Conservation (phyloP, 495 filamentous ascomycete genomes). For the Durotheca rogersii region DNA sequence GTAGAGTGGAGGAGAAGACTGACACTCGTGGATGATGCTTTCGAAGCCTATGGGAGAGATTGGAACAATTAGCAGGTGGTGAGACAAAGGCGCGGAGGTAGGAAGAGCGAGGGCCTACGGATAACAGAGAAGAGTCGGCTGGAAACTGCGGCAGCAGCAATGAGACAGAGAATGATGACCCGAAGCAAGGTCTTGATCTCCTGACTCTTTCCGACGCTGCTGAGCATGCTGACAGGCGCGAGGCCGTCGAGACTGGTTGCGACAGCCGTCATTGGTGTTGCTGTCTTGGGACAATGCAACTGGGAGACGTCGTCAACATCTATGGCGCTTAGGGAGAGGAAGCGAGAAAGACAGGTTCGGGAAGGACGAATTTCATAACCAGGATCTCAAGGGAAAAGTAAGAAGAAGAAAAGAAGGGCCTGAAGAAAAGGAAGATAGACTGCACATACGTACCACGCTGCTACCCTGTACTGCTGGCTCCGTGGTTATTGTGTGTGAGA, state of each 20-base stretch:
- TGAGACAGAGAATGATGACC: constrained; percentile 86
- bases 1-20: constrained; percentile 40
- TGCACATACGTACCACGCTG: too few relatives aligned
- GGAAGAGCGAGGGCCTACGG: constrained; percentile 58
- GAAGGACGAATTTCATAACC: background rate
- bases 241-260: constrained; percentile 25
- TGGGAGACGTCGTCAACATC: constrained; percentile 33
- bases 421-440: too few relatives aligned
- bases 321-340: background rate
- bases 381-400: background rate
- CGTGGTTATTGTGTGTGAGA: too few relatives aligned
- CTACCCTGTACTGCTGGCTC: too few relatives aligned
- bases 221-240: constrained; percentile 37
- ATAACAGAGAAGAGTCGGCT: constrained; percentile 98
- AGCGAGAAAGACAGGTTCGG: background rate
- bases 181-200: constrained; percentile 85
- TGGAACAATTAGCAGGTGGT: constrained; percentile 39
- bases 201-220: constrained; percentile 48
- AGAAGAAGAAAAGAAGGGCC: background rate
- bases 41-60: constrained; percentile 77
- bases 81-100: background rate
- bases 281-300: constrained; percentile 30
- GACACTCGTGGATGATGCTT: constrained; percentile 99
- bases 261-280: constrained; percentile 30
- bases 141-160: constrained; percentile 88